Conservation (phyloP, 140 eudicot genomes). For the Bidens hawaiensis region DNA sequence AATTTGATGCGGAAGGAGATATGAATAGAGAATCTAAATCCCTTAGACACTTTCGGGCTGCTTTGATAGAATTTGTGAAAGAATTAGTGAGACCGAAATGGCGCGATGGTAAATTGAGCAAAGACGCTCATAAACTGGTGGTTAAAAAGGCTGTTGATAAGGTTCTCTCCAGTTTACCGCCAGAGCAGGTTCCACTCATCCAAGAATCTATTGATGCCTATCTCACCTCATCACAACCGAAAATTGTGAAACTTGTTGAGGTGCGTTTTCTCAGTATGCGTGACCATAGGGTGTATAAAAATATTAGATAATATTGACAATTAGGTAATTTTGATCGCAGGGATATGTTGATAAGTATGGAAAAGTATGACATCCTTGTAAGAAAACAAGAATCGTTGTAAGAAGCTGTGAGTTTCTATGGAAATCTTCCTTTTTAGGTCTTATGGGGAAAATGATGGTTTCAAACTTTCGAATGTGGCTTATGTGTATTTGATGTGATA, state of each 20-base stretch:
- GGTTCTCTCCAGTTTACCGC: slow-evolving; percentile 50
- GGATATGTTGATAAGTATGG: slow-evolving; percentile 77
- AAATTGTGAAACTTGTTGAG: slow-evolving; percentile 87
- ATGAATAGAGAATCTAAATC: slow-evolving; percentile 51
- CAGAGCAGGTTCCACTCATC: slow-evolving; percentile 57
- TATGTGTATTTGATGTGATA: slow-evolving; percentile 7
- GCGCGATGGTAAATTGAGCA: slow-evolving; percentile 78
- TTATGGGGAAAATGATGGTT: slow-evolving; percentile 13
- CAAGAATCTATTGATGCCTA: slow-evolving; percentile 51
- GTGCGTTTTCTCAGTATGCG: slow-evolving; percentile 43
- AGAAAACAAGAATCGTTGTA: slow-evolving; percentile 15
- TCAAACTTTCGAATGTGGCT: slow-evolving; percentile 9
- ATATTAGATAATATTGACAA: slow-evolving; percentile 10
- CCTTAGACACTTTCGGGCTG: slow-evolving; percentile 62
- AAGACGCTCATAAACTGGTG: slow-evolving; percentile 69
- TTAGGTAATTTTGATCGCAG: slow-evolving; percentile 51
- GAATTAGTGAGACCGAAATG: slow-evolving; percentile 78
- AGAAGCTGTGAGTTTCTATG: slow-evolving; percentile 14
- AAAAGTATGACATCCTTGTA: slow-evolving; percentile 32
- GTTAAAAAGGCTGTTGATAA: slow-evolving; percentile 80
- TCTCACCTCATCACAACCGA: slow-evolving; percentile 51
- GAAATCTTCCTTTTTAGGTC: slow-evolving; percentile 15
- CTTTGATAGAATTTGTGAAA: slow-evolving; percentile 78
- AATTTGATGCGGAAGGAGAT: slow-evolving; percentile 38
- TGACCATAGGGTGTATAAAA: not conserved